Evolutionary conservation across 2,329 filamentous ascomycete genomes (phyloP), one percentile per base, ranked within the genome.

Genomic region (Diaporthe longicolla): DNA sequence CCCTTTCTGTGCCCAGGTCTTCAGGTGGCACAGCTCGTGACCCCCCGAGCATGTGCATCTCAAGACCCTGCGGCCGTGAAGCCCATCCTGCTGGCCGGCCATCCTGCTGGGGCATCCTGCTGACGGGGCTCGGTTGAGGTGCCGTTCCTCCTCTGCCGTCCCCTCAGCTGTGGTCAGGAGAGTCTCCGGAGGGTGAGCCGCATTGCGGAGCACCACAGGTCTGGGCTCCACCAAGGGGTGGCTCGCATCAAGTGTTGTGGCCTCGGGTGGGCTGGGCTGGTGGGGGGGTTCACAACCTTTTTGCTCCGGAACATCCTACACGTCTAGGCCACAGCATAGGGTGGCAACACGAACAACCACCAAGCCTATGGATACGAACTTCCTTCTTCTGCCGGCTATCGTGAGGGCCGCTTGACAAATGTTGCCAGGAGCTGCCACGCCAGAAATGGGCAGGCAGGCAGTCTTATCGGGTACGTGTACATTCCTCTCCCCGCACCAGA

Each of bases 131-230:
- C 15, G 21, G 43, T 35, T 37, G 61, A 10, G 19, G 6, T 66
- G 26, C 43, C 50, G 24, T 45, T n/a, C 43, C 61, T 35, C 29
- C 26, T 9, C 45, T 66, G 43, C 26, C 45, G 40, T 32, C 32
- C 24, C 40, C n/a, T 21, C 15, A 32, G 45, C 15, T 57, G 21
- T 21, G 21, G 45, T 54, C 45, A 68, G 63, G 63, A 54, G 63
- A 54, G 48, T 40, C 32, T 21, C 63, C 63, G 15, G 52, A 26
- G n/a, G 26, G 48, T 54, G 63, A 68, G 63, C 63, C 63, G 45
- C 63, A 68, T 68, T 68, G 63, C 63, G 63, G 63, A 68, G 63
- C 63, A 68, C n/a, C 40, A 43, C 15, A 19, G n/a, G 48, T 17
- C 21, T 68, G 4, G 32, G 19, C 48, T 45, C 63, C 32, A 68